phyloP scores from a whole-genome alignment of 495 filamentous ascomycete genomes.

The Wilcoxina mikolae region DNA sequence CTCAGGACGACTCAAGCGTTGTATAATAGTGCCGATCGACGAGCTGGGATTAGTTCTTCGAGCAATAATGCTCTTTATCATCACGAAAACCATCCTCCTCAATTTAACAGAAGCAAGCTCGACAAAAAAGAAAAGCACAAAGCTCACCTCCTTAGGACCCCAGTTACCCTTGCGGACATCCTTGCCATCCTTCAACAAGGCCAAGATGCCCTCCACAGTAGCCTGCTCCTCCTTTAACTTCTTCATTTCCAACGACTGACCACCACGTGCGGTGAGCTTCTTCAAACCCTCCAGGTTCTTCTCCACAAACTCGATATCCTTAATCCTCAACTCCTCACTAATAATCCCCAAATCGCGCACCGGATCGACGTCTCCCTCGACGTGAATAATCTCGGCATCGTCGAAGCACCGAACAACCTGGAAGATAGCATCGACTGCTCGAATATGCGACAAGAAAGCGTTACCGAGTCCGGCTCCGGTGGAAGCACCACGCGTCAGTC shows the following conservation, averaged over 20 bases:
- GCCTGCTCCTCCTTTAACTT: slow-evolving; percentile 91
- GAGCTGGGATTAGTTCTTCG: slow-evolving; percentile 96
- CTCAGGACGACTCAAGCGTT: slow-evolving; percentile 67
- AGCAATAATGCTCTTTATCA: slow-evolving; percentile 95
- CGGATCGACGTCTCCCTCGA: slow-evolving; percentile 96
- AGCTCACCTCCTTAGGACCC: slow-evolving; percentile 85
- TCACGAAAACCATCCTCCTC: slow-evolving; percentile 44
- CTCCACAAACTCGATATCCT: slow-evolving; percentile 97
- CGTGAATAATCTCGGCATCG: slow-evolving; percentile 98
- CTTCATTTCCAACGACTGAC: slow-evolving; percentile 96
- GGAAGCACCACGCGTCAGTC: slow-evolving; percentile 88
- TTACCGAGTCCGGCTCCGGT: slow-evolving; percentile 97
- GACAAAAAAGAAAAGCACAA: slow-evolving; percentile 14
- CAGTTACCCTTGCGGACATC: slow-evolving; percentile 85
- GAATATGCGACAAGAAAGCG: slow-evolving; percentile 95
- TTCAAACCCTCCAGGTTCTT: slow-evolving; percentile 77
- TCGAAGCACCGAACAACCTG: slow-evolving; percentile 98
- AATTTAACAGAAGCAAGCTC: slow-evolving; percentile 8
- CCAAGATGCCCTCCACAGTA: slow-evolving; percentile 73
- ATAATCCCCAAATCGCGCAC: slow-evolving; percentile 90
- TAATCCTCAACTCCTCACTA: slow-evolving; percentile 87
- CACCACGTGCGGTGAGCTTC: slow-evolving; percentile 88
- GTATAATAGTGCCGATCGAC: slow-evolving; percentile 63
- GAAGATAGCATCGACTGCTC: slow-evolving; percentile 98
- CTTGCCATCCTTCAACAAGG: slow-evolving; percentile 59